Percentiles rank a stretch among this genome's conserved stretches.
These are phyloP conservation scores for Fusarium sp. DNA, from an alignment of 2,329 filamentous ascomycete genomes.

Conservation along the genomic window DNA sequence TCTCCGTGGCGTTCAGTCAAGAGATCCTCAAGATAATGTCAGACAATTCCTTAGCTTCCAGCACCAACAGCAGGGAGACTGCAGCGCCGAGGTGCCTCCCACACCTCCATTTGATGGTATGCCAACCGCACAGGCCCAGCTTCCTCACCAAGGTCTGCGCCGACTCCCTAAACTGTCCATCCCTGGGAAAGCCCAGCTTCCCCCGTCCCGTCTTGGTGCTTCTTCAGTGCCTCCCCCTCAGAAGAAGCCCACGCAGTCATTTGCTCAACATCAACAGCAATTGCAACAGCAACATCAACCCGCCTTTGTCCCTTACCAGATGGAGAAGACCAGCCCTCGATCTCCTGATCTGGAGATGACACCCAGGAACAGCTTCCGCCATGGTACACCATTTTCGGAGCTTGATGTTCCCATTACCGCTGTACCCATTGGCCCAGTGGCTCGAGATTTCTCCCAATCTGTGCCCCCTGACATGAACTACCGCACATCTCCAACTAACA, in stretches of 20 bases:
- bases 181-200: conserved; percentile 52
- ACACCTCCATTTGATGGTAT: conserved; percentile 74
- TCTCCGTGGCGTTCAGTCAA: conserved; percentile 73
- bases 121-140: conserved; percentile 54
- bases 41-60: conserved; percentile 92
- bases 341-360: conserved; percentile 66
- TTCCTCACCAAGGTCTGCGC: conserved; percentile 65
- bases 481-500: conserved; percentile 55
- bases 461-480: conserved; percentile 95
- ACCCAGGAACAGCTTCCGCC: conserved; percentile 71
- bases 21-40: conserved; percentile 92
- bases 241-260: conserved; percentile 39
- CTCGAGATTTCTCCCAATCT: conserved; percentile 85
- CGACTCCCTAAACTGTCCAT: conserved; percentile 71
- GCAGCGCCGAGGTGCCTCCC: conserved; percentile 66
- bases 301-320: conserved; percentile 60
- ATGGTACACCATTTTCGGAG: conserved; percentile 89
- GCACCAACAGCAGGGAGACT: conserved; percentile 57
- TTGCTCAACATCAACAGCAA: conserved; percentile 28
- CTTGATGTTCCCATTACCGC: conserved; percentile 87
- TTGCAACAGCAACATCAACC: conserved; percentile 16
- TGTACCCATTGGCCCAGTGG: conserved; percentile 74
- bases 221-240: conserved; percentile 43
- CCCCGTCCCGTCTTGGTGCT: conserved; percentile 40
- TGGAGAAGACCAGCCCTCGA: conserved; percentile 61